Conservation (phyloP, 1,139 yeast species). For the Candida sp. region DNA sequence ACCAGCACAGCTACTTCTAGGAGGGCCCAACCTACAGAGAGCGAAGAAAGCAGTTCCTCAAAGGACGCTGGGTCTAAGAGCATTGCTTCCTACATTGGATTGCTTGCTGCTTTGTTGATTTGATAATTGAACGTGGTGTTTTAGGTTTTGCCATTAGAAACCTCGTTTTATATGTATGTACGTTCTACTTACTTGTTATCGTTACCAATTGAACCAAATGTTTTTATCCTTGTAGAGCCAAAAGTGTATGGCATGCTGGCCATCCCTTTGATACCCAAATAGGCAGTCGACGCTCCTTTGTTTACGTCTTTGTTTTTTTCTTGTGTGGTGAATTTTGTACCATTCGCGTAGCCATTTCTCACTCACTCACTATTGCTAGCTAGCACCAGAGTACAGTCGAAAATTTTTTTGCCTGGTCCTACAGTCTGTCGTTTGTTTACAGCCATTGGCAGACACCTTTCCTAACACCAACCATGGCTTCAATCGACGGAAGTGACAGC, state of each 20-base stretch:
- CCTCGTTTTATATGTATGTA: too few species aligned
- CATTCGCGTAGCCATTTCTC: background rate
- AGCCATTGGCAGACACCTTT: background rate
- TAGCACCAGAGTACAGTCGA: background rate
- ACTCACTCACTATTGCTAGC: background rate
- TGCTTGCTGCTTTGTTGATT: constrained; percentile 3
- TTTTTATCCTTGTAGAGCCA: too few species aligned
- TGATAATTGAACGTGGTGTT: background rate
- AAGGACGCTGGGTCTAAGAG: background rate
- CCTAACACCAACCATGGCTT: background rate
- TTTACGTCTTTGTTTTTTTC: background rate
- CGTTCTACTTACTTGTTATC: too few species aligned
- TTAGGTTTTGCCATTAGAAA: too few species aligned
- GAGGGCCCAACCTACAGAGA: background rate
- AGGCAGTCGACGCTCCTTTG: background rate
- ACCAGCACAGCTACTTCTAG: background rate
- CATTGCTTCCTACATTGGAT: background rate
- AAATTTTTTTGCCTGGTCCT: background rate
- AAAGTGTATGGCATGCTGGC: too few species aligned
- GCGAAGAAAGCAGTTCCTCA: background rate
- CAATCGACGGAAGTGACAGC: background rate
- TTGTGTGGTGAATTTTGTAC: background rate
- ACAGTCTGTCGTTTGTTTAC: background rate
- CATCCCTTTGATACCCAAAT: background rate
- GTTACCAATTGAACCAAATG: too few species aligned